Evolutionary conservation across 2,329 filamentous ascomycete genomes (phyloP), one percentile per base, ranked within the genome.

Genomic region (Onygenales sp.): DNA sequence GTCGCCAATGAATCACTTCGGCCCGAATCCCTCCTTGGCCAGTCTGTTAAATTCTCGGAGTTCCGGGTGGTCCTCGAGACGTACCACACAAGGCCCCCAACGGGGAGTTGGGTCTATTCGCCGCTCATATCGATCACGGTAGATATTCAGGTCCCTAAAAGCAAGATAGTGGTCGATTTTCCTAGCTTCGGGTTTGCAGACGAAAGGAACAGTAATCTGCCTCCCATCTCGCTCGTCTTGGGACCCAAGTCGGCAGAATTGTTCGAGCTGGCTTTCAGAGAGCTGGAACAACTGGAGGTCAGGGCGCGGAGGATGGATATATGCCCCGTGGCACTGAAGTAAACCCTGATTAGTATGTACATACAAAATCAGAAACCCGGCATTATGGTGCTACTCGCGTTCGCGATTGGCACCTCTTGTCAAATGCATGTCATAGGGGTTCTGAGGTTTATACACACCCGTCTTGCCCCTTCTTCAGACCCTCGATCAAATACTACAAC

Each of bases 401-500:
- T n/a, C 9, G 6, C 7, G 17, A 33, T 3, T 33, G 21, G 31
- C 13, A 3, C 43, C 13, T 45, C 9, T 45, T 45, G 27, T 4
- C 7, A 6, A 11, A 45, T 33, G 31, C 21, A 31, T 7, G 6
- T 33, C 3, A 21, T 31, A 27, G 43, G 3, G n/a, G 21, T 33
- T 21, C 21, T 27, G 21, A 27, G 21, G 21, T 37, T 49, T 13
- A 33, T 48, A 39, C 47, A 37, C 31, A 52, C 51, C 6, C 47
- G n/a, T 47, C 51, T 46, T 37, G 32, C 42, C 39, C 51, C 42
- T 47, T 46, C 51, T n/a, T 47, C 14, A 14, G 51, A 4, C 9
- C 51, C 51, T 37, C 51, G 42, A 47, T 52, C 51, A 39, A 52
- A 52, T 17, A 52, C 51, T 10, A 52, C 51, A 14, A 52, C 42